Base-by-base conservation (phyloP, 305 asterid genomes). In the Fraxinus paxiana region DNA sequence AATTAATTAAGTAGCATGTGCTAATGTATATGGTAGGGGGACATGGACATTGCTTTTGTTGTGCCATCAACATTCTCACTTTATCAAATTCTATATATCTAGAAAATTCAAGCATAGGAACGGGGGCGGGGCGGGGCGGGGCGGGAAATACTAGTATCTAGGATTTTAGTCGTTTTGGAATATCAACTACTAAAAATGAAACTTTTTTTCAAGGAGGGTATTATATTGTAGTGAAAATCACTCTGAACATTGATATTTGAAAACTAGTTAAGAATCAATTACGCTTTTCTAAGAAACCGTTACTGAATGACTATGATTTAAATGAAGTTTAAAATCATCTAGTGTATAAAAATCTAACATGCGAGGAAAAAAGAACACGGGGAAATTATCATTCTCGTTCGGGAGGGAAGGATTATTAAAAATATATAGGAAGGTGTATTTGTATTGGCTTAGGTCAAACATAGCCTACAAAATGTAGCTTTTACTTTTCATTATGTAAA, bases 401-500 rank as follows among this genome's bases (percentile, higher is more conserved):
- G 12, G 5, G 30, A 56, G 69, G 69, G 30, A 59, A 20, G 28
- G 30, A 56, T 59, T 59, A 20, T 28, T 28, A 26, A 67, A 26
- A 24, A 24, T 13, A 26, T 12, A 10, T 26, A 43, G 1, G 54
- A 43, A 43, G 54, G 54, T 43, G 17, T 43, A 10, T 43, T 43
- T 43, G 37, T 24, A 24, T 13, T 67, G 37, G 37, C 17, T 67
- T 67, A 67, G 35, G 20, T 10, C 73, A 67, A 26, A 67, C 73
- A 67, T 10, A 30, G 26, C 43, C 75, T 70, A 70, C 5, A 70
- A 30, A 31, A 79, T 82, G 79, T 74, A 67, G 81, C 86, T 83
- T 80, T 83, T 76, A 81, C 88, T 77, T 85, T 80, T 77, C 30
- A 12, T 65, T 73, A n/a, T 73, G 77, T 56, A 61, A 17, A 79